Evolutionary conservation across 257 asterid genomes (phyloP), one percentile per base, ranked within the genome.

Genomic region (Solanum arcanum): DNA sequence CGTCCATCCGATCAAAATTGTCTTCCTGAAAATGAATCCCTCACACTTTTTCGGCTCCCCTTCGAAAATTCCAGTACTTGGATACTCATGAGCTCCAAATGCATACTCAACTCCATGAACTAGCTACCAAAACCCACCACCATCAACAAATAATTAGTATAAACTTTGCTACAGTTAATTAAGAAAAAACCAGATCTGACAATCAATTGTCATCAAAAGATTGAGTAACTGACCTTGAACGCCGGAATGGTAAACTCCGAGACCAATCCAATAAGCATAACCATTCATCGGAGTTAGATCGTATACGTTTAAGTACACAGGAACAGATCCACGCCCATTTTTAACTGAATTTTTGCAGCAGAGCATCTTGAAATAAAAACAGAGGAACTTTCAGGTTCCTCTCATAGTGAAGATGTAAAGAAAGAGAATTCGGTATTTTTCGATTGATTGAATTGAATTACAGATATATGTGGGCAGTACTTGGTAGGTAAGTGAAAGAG

Each of bases 181-280:
- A n/a, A n/a, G 7, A 62, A 62, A 62, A 62, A 62, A 12, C 16
- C 70, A 72, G 85, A 78, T 81, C 11, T 20, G 14, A n/a, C 14
- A 37, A 42, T 23, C 35, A 75, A 23, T 75, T 37, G 39, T 37
- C 39, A 37, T 37, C 39, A 37, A 37, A 72, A 35, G 83, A 42
- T 56, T 12, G 35, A 68, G 64, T 56, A 18, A 81, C 91, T 66
- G 39, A 94, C 98, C 98, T 95, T 95, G 94, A 91, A 95, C 93
- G 7, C 96, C 98, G 56, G 98, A 95, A 91, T 95, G 98, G 89
- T 92, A 95, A 77, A 91, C 98, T 21, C 98, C 98, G 23, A 95
- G 97, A 39, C 98, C 98, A 33, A 95, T 84, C 98, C 98, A 95
- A 62, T 94, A 94, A 87, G 98, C 98, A 72, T 94, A 95, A 69